These are phyloP conservation scores for Diplotaxis tenuifolia DNA, from an alignment of 345 rosid genomes.

Conservation along the genomic window DNA sequence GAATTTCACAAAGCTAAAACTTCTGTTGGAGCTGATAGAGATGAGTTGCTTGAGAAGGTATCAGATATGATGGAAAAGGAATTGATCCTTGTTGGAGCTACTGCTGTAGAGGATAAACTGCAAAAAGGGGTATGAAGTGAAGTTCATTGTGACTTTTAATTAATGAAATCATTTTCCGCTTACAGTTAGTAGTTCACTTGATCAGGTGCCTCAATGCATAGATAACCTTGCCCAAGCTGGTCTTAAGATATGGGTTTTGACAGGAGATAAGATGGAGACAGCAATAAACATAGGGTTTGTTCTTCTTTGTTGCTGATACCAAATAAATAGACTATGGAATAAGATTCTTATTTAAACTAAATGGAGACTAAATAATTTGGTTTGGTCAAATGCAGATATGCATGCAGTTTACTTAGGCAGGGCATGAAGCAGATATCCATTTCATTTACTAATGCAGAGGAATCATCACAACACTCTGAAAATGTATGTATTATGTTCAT, in stretches of 20 bases:
- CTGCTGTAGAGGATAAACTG: conserved; percentile 78
- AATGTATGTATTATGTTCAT: conserved; percentile 32
- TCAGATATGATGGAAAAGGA: conserved; percentile 70
- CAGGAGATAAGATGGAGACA: conserved; percentile 86
- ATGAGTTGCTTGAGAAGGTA: conserved; percentile 57
- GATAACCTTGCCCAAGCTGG: conserved; percentile 87
- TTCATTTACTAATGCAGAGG: conserved; percentile 19
- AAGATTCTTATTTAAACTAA: background rate
- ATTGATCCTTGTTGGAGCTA: conserved; percentile 59
- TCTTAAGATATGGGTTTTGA: conserved; percentile 77
- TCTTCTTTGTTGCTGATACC: conserved; percentile 9
- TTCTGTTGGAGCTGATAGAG: conserved; percentile 61
- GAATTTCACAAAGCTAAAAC: conserved; percentile 58
- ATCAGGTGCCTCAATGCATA: conserved; percentile 78
- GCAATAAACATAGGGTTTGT: conserved; percentile 72
- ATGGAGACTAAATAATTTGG: conserved; percentile 5
- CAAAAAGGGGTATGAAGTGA: conserved; percentile 62
- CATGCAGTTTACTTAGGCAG: conserved; percentile 75
- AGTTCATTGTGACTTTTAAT: background rate
- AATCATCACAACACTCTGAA: conserved; percentile 15
- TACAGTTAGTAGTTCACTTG: background rate
- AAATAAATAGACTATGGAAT: background rate
- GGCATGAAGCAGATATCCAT: conserved; percentile 60
- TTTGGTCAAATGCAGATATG: conserved; percentile 50
- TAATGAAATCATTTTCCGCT: conserved; percentile 11